Evolutionary conservation across 2,329 filamentous ascomycete species (phyloP), one percentile per base, ranked within the genome.

Genomic region (Fusarium virguliforme): DNA sequence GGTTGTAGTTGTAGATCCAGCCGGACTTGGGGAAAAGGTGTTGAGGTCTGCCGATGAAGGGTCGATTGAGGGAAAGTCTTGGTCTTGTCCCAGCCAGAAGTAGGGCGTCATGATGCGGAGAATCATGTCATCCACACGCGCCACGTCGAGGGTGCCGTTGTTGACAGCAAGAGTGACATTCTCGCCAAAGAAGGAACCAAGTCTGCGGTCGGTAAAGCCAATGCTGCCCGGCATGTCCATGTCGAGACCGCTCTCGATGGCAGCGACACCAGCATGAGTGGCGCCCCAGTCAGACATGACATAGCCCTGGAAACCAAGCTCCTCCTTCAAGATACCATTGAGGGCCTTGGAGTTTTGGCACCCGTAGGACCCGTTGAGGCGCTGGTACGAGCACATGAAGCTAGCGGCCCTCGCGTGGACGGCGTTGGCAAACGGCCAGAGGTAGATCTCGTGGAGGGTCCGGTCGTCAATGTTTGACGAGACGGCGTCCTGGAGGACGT

Each of bases 251-350:
- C 92, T 91, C 46, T 89, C 84, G 6, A 93, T 91, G 41, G 86
- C 88, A 22, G 89, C 83, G 10, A 88, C 90, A 67, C 91, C 92
- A 3, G 89, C 84, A 75, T 95, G 91, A 75, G 94, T 92, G 2
- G 91, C 93, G 74, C 88, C 84, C 92, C 93, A 96, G 79, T 97
- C 94, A 12, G 87, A 89, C 88, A 94, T 90, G 65, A 95, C 87
- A 75, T 94, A 94, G 0, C 93, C 93, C 74, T 94, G 92, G 82
- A 95, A 95, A 46, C 92, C 92, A 0, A 95, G 85, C 81, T 96
- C 93, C 28, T 88, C 87, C 82, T 95, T 95, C 67, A 96, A 83
- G 3, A 96, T 82, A 26, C 90, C 89, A 77, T 96, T 96, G 70
- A 94, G 82, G 7, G 91, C 80, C 76, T 92, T 90, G 35, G 90